These are phyloP conservation scores for Blastobotrys chiropterorum DNA, from an alignment of 805 yeast genomes.

Conservation along the genomic window DNA sequence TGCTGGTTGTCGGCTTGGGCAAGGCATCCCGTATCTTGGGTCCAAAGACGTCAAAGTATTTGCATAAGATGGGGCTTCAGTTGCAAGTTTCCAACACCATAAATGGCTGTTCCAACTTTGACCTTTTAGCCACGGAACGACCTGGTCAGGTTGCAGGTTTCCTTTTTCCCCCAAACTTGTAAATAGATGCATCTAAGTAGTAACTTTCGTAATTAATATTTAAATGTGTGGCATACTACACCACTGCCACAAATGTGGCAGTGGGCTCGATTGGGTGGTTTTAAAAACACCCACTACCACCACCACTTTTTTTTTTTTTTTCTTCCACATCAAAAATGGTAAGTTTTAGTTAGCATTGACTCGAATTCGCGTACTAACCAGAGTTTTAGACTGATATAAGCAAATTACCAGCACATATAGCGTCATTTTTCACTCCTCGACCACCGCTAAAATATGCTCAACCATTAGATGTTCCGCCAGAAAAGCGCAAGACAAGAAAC, in stretches of 20 bases:
- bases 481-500: slow-evolving; percentile 40
- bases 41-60: slow-evolving; percentile 43
- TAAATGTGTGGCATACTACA: no score
- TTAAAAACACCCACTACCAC: no score
- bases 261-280: no score
- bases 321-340: background rate
- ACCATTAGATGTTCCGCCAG: slow-evolving; percentile 47
- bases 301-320: no score
- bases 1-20: slow-evolving; percentile 68
- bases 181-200: slow-evolving; percentile 1
- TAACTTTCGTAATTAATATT: no score
- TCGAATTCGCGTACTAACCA: no score
- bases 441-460: slow-evolving; percentile 47
- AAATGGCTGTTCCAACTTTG: slow-evolving; percentile 40
- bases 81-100: slow-evolving; percentile 60
- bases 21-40: slow-evolving; percentile 55
- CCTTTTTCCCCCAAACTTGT: slow-evolving; percentile 59
- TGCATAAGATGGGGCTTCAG: slow-evolving; percentile 60
- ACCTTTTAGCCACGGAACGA: slow-evolving; percentile 72
- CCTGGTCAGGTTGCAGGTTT: slow-evolving; percentile 69
- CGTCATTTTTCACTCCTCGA: slow-evolving; percentile 49
- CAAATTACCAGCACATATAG: slow-evolving; percentile 39
- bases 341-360: background rate
- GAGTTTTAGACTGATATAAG: slow-evolving; percentile 34
- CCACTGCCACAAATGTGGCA: no score